Base-by-base conservation (phyloP, 495 filamentous ascomycete genomes). In the Apodospora peruviana region DNA sequence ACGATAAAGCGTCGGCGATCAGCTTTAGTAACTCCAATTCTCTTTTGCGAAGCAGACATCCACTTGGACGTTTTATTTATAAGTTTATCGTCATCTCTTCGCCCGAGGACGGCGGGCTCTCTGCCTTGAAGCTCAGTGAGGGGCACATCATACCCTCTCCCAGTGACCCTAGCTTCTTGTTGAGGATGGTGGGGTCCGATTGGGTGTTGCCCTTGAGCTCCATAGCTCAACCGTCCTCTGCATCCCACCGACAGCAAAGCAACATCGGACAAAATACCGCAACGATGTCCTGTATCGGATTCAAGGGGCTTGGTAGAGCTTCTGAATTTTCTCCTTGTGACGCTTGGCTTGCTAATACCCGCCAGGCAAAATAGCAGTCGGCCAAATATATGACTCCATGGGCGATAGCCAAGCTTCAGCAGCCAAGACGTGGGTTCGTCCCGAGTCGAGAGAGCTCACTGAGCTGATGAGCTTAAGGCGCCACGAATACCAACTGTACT, bases 241-340 rank as follows among this genome's bases (percentile, higher is more conserved):
- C 14, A 32, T 32, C 14, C 27, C 7, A 32, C 7, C 27, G 7
- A 32, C n/a, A n/a, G n/a, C n/a, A n/a, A n/a, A n/a, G n/a, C n/a
- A n/a, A n/a, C n/a, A n/a, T n/a, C 17, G 27, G n/a, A 12, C 43
- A 45, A 45, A 45, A 45, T 45, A 45, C 43, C 43, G 43, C 43
- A 45, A 17, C 29, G 10, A 45, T 35, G 43, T 14, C n/a, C 18
- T 45, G 12, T 4, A 35, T 32, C n/a, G 25, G 21, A 16, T 35
- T 12, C 17, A 4, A 11, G 14, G 40, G 22, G 21, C 40, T 43
- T 12, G 16, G 16, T 40, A 21, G 16, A 20, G 39, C 20, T 40
- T 7, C 22, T 22, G 40, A 3, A n/a, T 17, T 43, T 12, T 17
- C 25, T n/a, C 16, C 40, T n/a, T 5, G 22, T 24, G 20, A 21